Evolutionary conservation across 2,329 filamentous ascomycete genomes (phyloP).

Genomic region (Aspergillus udagawae): DNA sequence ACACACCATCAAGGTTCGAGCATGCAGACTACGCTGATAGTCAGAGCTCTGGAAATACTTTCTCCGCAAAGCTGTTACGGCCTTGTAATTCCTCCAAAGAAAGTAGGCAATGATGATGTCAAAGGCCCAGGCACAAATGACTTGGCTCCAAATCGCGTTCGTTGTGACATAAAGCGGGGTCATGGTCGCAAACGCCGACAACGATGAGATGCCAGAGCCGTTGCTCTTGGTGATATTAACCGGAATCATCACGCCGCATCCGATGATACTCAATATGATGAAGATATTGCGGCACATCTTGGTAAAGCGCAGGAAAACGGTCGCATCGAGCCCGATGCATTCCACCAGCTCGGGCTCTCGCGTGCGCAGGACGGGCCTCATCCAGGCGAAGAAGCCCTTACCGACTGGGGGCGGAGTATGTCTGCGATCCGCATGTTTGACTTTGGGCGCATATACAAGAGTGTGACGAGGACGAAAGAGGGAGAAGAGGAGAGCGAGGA

Average conservation of each 20-base stretch:
- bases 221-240: constrained; percentile 62
- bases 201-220: constrained; percentile 19
- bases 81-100: constrained; percentile 85
- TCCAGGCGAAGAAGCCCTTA: constrained; percentile 84
- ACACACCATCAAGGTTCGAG: constrained; percentile 56
- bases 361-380: constrained; percentile 71
- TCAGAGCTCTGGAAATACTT: constrained; percentile 80
- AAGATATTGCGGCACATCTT: constrained; percentile 94
- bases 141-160: constrained; percentile 55
- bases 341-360: constrained; percentile 73
- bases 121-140: constrained; percentile 60
- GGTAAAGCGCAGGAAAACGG: constrained; percentile 81
- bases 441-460: constrained; percentile 87
- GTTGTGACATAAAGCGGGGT: constrained; percentile 50
- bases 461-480: constrained; percentile 86
- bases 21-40: constrained; percentile 82
- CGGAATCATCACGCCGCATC: constrained; percentile 74
- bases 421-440: constrained; percentile 87
- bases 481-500: constrained; percentile 78
- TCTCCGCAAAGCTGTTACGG: constrained; percentile 66
- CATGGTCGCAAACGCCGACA: constrained; percentile 39
- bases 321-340: constrained; percentile 86
- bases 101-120: constrained; percentile 74
- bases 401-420: constrained; percentile 83
- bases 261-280: constrained; percentile 64